Evolutionary conservation across 2,329 filamentous ascomycete genomes (phyloP).

Genomic region (Alternaria triticimaculans): DNA sequence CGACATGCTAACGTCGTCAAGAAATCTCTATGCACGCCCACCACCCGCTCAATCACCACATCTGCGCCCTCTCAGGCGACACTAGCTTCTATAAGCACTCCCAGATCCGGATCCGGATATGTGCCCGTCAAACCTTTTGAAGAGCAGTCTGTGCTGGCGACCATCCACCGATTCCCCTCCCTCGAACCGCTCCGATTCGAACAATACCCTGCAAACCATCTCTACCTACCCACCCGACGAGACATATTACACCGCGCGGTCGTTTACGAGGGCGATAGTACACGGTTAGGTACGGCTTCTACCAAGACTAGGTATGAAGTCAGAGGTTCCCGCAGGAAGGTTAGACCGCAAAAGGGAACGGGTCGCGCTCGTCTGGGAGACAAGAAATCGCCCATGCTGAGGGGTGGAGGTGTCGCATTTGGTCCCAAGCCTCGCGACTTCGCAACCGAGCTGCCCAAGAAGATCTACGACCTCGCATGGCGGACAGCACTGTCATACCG

Average conservation of each 20-base stretch:
- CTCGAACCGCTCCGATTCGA: constrained; percentile 83
- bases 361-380: constrained; percentile 81
- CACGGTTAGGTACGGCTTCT: constrained; percentile 76
- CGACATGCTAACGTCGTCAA: constrained; percentile 38
- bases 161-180: constrained; percentile 87
- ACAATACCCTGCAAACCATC: constrained; percentile 80
- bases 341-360: constrained; percentile 84
- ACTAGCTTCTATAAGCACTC: constrained; percentile 50
- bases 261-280: constrained; percentile 88
- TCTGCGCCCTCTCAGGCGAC: constrained; percentile 65
- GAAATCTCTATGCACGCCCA: constrained; percentile 34
- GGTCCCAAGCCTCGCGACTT: constrained; percentile 96
- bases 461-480: constrained; percentile 96
- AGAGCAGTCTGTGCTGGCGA: constrained; percentile 71
- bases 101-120: constrained; percentile 46
- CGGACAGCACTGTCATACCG: constrained; percentile 91
- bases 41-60: constrained; percentile 42
- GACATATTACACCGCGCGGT: constrained; percentile 94
- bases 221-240: constrained; percentile 83
- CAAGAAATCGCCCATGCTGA: constrained; percentile 79
- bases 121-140: constrained; percentile 41
- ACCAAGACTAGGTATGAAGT: constrained; percentile 71
- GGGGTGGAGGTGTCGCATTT: constrained; percentile 85
- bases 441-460: constrained; percentile 78
- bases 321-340: constrained; percentile 80